These are phyloP conservation scores for Pseudopyricularia javanii DNA, from an alignment of 2,329 filamentous ascomycete species.

Conservation along the genomic window DNA sequence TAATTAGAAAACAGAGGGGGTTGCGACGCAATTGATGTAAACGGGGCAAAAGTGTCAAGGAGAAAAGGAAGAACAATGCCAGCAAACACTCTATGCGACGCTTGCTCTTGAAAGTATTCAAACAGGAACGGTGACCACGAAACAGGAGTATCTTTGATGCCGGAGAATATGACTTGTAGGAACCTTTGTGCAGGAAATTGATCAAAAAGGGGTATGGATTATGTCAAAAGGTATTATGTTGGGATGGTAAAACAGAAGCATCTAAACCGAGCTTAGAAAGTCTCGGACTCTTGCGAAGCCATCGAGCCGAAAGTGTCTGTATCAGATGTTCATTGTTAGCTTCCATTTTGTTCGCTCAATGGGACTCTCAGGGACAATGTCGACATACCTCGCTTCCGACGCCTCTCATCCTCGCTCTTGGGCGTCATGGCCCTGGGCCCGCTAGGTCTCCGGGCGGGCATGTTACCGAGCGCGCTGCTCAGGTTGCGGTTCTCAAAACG, in stretches of 20 bases:
- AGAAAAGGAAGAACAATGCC: not conserved
- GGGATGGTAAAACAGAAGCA: not conserved
- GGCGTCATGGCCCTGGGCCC: slow-evolving; percentile 51
- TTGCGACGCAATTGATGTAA: not conserved
- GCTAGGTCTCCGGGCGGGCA: slow-evolving; percentile 40
- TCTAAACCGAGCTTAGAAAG: slow-evolving; percentile 22
- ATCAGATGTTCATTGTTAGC: not conserved
- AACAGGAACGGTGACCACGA: slow-evolving; percentile 1
- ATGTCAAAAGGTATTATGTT: not conserved
- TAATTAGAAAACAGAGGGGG: not conserved
- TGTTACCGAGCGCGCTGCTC: slow-evolving; percentile 36
- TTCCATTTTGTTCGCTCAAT: not conserved
- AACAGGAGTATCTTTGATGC: not conserved
- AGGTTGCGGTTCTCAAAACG: slow-evolving; percentile 45
- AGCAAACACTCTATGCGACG: slow-evolving; percentile 3
- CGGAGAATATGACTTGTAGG: not conserved
- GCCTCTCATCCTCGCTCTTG: slow-evolving; percentile 35
- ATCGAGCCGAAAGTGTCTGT: slow-evolving; percentile 41
- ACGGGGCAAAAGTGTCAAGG: not conserved
- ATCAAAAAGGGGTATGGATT: not conserved
- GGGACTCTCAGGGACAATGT: no score
- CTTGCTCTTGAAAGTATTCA: slow-evolving; percentile 1
- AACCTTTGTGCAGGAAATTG: not conserved
- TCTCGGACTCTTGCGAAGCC: slow-evolving; percentile 39
- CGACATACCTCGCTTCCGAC: slow-evolving; percentile 42